Conservation (phyloP, 2,329 filamentous ascomycete species). For the Fusarium denticulatum region DNA sequence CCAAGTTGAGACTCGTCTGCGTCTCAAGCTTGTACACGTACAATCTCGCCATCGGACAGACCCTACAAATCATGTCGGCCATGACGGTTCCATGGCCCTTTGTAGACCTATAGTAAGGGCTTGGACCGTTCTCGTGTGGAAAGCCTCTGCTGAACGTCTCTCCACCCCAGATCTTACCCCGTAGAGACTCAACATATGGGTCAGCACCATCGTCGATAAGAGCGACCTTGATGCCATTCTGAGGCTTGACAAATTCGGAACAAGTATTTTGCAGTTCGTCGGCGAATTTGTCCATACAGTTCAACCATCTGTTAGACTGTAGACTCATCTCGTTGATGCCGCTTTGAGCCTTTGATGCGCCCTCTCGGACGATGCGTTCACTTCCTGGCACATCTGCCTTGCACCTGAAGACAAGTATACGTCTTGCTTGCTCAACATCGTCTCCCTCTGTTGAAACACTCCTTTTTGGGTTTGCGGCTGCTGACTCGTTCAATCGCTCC, state of each 20-base stretch:
- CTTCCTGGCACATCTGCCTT: not conserved
- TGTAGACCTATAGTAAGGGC: not conserved
- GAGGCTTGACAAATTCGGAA: not conserved
- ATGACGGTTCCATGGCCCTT: not conserved
- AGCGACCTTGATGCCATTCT: not conserved
- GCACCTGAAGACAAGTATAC: not conserved
- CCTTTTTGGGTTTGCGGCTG: not conserved
- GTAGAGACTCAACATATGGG: not conserved
- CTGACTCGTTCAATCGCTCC: not conserved
- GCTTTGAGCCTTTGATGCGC: not conserved
- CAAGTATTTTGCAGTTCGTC: not conserved
- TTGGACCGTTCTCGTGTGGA: not conserved
- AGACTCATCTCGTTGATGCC: not conserved
- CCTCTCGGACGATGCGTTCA: not conserved
- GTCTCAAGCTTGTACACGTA: conserved; percentile 22
- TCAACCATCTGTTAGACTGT: not conserved
- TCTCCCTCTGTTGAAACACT: accelerated
- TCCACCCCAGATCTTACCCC: not conserved
- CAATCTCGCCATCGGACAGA: not conserved
- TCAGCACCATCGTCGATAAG: not conserved
- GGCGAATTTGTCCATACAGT: conserved; percentile 1
- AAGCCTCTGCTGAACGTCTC: not conserved
- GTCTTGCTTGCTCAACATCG: not conserved
- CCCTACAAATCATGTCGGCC: not conserved
- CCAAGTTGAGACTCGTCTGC: not conserved